phyloP scores from a whole-genome alignment of 495 filamentous ascomycete genomes.

The Penicillium longicatenatum region DNA sequence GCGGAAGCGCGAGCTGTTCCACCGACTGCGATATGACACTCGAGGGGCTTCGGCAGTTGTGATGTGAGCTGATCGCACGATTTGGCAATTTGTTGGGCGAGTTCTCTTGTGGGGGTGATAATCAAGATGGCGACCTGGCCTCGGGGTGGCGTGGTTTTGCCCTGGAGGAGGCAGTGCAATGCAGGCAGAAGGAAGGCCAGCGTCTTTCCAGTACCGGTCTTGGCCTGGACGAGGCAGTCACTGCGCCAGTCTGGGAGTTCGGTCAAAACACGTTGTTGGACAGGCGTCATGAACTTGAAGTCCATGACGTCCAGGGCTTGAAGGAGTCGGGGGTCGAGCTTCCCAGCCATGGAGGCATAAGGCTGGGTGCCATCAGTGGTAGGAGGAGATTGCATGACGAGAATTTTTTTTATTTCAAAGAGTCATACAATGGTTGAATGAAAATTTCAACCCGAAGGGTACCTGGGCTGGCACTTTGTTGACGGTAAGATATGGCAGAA shows the following conservation, averaged over 20 bases:
- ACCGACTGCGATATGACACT: slow-evolving; percentile 57
- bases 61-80: slow-evolving; percentile 55
- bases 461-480: slow-evolving; percentile 1
- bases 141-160: slow-evolving; percentile 22
- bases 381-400: slow-evolving; percentile 7
- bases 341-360: slow-evolving; percentile 49
- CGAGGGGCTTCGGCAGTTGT: slow-evolving; percentile 36
- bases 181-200: slow-evolving; percentile 78
- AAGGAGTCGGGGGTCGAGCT: slow-evolving; percentile 49
- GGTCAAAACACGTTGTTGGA: slow-evolving; percentile 56
- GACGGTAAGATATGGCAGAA: slow-evolving; percentile 16
- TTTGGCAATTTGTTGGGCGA: slow-evolving; percentile 67
- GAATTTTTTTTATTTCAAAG: not conserved
- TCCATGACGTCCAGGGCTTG: slow-evolving; percentile 48
- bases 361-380: slow-evolving; percentile 32
- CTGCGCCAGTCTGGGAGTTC: slow-evolving; percentile 52
- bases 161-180: slow-evolving; percentile 62
- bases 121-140: slow-evolving; percentile 63
- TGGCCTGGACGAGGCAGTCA: slow-evolving; percentile 71
- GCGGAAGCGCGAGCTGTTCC: slow-evolving; percentile 52
- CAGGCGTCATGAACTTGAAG: slow-evolving; percentile 54
- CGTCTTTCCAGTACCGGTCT: slow-evolving; percentile 86
- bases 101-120: slow-evolving; percentile 65
- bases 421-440: not conserved
- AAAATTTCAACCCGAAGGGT: slow-evolving; percentile 12